A percentile compares a stretch with the other conserved stretches of the same genome.
phyloP scores from a whole-genome alignment of 768 basidiomycete species.

The Auricularia auricula-judae region DNA sequence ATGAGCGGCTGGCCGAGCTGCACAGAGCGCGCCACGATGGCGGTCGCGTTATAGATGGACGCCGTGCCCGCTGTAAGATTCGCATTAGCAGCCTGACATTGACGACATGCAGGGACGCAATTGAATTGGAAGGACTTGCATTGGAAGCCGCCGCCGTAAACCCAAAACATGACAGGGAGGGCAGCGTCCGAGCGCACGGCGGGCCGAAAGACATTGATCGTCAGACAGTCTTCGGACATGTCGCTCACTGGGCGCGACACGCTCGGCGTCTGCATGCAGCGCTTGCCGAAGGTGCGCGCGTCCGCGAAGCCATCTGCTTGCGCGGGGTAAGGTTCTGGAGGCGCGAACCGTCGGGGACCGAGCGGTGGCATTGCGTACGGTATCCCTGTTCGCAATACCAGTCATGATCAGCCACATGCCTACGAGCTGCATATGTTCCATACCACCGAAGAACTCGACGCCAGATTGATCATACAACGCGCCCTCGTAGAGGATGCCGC shows the following conservation, averaged over 20 bases:
- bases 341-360: slow-evolving; percentile 17
- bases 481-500: too few relatives aligned
- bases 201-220: slow-evolving; percentile 36
- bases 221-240: slow-evolving; percentile 37
- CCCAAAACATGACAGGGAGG: slow-evolving; percentile 35
- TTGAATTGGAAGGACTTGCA: neutral
- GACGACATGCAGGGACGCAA: too few relatives aligned
- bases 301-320: slow-evolving; percentile 13
- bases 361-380: slow-evolving; percentile 25
- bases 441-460: too few relatives aligned
- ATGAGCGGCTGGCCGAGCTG: slow-evolving; percentile 30
- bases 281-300: slow-evolving; percentile 19
- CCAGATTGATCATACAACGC: too few relatives aligned
- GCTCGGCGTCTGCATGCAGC: slow-evolving; percentile 18
- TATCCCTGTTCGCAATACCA: slow-evolving; percentile 11
- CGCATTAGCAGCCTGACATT: neutral
- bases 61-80: neutral
- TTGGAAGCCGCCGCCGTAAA: slow-evolving; percentile 30
- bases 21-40: neutral
- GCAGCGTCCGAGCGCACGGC: slow-evolving; percentile 10
- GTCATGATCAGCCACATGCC: too few relatives aligned
- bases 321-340: slow-evolving; percentile 12
- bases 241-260: neutral
- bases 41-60: neutral
- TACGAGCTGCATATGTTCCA: too few relatives aligned